Percentiles rank a stretch among this genome's conserved stretches.
These are phyloP conservation scores for Arthrocladium fulminans DNA, from an alignment of 2,329 filamentous ascomycete genomes.

Conservation along the genomic window DNA sequence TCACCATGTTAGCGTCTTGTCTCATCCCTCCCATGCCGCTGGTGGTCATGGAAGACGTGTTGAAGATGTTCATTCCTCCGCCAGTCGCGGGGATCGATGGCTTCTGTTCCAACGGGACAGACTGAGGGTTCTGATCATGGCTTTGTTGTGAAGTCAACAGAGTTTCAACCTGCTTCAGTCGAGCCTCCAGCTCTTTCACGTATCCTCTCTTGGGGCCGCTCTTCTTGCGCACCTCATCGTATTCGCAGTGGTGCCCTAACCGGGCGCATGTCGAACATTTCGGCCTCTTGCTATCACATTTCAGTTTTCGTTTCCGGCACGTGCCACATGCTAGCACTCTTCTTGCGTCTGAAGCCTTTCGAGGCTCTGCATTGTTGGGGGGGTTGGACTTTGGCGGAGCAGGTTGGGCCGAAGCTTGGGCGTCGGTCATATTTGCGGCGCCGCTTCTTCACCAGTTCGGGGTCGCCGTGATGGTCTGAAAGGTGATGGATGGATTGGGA, in stretches of 20 bases:
- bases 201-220: conserved; percentile 91
- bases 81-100: conserved; percentile 4
- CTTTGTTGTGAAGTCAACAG: conserved; percentile 16
- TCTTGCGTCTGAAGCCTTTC: conserved; percentile 4
- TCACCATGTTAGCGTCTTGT: conserved; percentile 11
- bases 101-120: conserved; percentile 20
- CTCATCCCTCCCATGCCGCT: neutral
- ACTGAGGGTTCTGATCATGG: neutral
- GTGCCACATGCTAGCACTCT: conserved; percentile 70
- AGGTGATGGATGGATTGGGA: neutral
- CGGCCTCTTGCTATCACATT: conserved; percentile 76
- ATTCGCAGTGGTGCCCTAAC: conserved; percentile 78
- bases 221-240: conserved; percentile 88
- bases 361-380: neutral
- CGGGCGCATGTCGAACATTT: conserved; percentile 82
- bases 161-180: conserved; percentile 43
- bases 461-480: no score
- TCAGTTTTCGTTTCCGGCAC: conserved; percentile 56
- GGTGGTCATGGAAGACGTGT: neutral
- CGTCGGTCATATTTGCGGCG: neutral
- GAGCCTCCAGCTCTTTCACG: conserved; percentile 85
- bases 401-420: neutral
- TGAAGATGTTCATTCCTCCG: conserved; percentile 8
- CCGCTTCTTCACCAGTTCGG: neutral
- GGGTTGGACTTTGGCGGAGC: neutral